A percentile compares a stretch with the other conserved stretches of the same genome.
Evolutionary conservation across 1,139 yeast species (phyloP).

Genomic region (Suhomyces anneliseae): DNA sequence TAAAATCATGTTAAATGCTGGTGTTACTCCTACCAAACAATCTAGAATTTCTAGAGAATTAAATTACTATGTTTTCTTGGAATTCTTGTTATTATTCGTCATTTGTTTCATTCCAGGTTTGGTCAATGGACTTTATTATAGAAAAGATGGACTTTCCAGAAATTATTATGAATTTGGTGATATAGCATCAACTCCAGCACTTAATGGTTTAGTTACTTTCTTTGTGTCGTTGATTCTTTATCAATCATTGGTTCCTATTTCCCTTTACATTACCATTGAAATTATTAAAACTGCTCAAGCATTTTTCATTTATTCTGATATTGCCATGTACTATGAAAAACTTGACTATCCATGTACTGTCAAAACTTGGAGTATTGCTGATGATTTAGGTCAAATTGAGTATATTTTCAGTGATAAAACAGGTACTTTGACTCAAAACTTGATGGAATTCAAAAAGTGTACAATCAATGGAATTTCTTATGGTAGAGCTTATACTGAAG

Average conservation of each 20-base stretch:
- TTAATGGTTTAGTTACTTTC: constrained; percentile 52
- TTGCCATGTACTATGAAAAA: constrained; percentile 49
- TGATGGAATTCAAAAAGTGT: constrained; percentile 63
- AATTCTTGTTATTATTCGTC: constrained; percentile 47
- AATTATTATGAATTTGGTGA: constrained; percentile 50
- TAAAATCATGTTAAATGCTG: constrained; percentile 58
- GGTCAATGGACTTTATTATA: constrained; percentile 52
- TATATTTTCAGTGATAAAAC: constrained; percentile 63
- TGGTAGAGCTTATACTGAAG: constrained; percentile 64
- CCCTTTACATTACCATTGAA: constrained; percentile 59
- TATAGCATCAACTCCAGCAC: constrained; percentile 50
- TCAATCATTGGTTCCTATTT: constrained; percentile 60
- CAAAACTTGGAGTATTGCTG: constrained; percentile 62
- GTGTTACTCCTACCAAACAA: constrained; percentile 57
- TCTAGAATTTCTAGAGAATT: constrained; percentile 53
- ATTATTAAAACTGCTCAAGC: constrained; percentile 61
- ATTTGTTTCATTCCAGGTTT: constrained; percentile 55
- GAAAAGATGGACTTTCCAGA: constrained; percentile 34
- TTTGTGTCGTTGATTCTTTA: constrained; percentile 55
- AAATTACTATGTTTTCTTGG: constrained; percentile 50
- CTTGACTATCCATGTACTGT: constrained; percentile 63
- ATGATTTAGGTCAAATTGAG: constrained; percentile 65
- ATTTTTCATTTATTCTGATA: constrained; percentile 54
- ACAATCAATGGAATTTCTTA: constrained; percentile 55
- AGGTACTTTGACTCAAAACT: constrained; percentile 60